Evolutionary conservation across 768 basidiomycete genomes (phyloP).

Genomic region (Vararia minispora): DNA sequence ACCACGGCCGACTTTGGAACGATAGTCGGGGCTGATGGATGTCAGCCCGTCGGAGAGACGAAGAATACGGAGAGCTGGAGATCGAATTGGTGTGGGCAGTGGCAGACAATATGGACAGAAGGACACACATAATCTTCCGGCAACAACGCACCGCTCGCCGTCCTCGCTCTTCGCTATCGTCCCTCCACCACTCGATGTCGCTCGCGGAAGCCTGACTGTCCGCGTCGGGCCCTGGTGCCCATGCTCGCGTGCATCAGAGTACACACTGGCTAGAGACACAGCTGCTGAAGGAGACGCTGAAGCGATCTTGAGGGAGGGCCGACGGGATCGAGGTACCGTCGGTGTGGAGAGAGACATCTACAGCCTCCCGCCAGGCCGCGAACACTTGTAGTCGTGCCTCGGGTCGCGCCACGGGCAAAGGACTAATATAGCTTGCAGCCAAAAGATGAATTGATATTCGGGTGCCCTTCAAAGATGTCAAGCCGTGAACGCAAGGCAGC

Average conservation of each 20-base stretch:
- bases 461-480: too few relatives aligned
- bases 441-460: too few relatives aligned
- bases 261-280: too few relatives aligned
- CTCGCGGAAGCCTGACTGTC: constrained; percentile 50
- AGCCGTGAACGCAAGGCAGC: too few relatives aligned
- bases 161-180: constrained; percentile 60
- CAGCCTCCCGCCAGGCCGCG: too few relatives aligned
- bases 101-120: not conserved
- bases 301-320: constrained; percentile 12
- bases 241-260: constrained; percentile 32
- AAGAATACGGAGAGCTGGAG: constrained; percentile 24
- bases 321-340: constrained; percentile 6
- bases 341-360: constrained; percentile 5
- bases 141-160: constrained; percentile 54
- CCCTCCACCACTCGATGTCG: constrained; percentile 51
- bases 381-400: too few relatives aligned
- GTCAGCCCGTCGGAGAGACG: constrained; percentile 41
- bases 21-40: constrained; percentile 16
- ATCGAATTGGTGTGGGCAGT: not conserved
- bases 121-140: constrained; percentile 65
- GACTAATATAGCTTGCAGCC: too few relatives aligned
- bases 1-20: constrained; percentile 52
- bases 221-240: constrained; percentile 34
- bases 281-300: constrained; percentile 6
- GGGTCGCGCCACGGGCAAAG: too few relatives aligned